Base-by-base conservation (phyloP, 2,329 filamentous ascomycete species). In the Penicillium italicum region DNA sequence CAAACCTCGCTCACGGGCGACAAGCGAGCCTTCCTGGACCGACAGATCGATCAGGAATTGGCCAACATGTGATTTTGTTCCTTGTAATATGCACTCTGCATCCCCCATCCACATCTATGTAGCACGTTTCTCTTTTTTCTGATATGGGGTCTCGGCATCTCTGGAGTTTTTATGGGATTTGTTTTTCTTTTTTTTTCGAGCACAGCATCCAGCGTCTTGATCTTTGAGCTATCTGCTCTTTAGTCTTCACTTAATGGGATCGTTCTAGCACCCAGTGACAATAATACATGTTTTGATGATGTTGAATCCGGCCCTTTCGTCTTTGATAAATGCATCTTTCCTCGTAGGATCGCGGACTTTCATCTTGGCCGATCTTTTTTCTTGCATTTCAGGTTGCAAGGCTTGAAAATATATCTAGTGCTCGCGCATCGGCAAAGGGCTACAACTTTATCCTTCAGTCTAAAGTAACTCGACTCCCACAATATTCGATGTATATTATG, bases 41-140 rank as follows among this genome's bases (percentile, higher is more conserved):
- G 87, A 64, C 89, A 92, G 77, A 97, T 99, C 74, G 94, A 99
- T 76, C 84, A 85, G 53, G 92, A 97, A 79, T 79, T 99, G 70
- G 91, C 92, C 61, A 95, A 88, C 74, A 96, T 97, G 92, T 96
- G 82, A 74, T 60, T 12, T 22, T 40, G 37, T 45, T 46, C 50
- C 22, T 54, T 63, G 59, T 64, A 59, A 58, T 56, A 55, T 62
- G 62, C 63, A 64, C 24, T 49, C 28, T 49, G 37, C 55, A 49
- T 55, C 22, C 38, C 28, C 26, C 43, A 42, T 48, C n/a, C n/a
- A 8, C 42, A 18, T n/a, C 16, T 10, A 43, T 43, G 28, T 33
- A 62, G 62, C 60, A 58, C 52, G 43, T 28, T 49, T 50, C 41
- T 43, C 6, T 12, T 45, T 51, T 31, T 51, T 36, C 43, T 28